Base-by-base conservation (phyloP, 805 yeast species). In the Isabelozyma gotoi region DNA sequence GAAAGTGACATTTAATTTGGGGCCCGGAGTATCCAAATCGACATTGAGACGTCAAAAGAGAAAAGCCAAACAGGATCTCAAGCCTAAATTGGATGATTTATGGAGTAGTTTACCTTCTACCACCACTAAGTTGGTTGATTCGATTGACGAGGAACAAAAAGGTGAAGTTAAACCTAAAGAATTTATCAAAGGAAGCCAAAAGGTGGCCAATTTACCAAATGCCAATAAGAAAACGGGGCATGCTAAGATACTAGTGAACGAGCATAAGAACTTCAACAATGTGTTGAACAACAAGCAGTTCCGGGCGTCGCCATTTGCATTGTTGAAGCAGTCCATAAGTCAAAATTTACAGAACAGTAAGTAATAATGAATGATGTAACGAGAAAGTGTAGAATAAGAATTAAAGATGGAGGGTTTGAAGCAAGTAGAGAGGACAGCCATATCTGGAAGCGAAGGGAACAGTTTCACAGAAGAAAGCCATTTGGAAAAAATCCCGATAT, bases 81-180 rank as follows among this genome's bases (percentile, higher is more conserved):
- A 78, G 52, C 88, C 91, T 4, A 76, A 81, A 53, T 74, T 86
- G 78, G 71, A 74, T 41, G 94, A 86, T 50, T 62, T 86, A 36
- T 65, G 82, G 42, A 68, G 68, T 20, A 80, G 78, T 14, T 67
- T 86, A 40, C 73, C 73, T 2, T 76, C 71, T 17, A 62, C 42
- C 7, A 36, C 46, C 19, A 44, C 60, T 15, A 54, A 50, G 17
- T 39, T 53, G 15, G 57, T 55, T 5, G 45, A 51, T 4, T 19
- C 42, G 18, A 20, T 31, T 36, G 27, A 38, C 35, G 27, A 19
- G n/a, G 7, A 36, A 27, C 20, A 29, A 32, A n/a, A 19, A 43
- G 21, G 39, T 41, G 18, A 32, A 21, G 16, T 24, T 16, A 7
- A 41, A 21, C 20, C 48, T 18, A 37, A 38, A 12, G 49, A 39